Conservation (phyloP, 805 yeast species). For the Lachancea thermotolerans region DNA sequence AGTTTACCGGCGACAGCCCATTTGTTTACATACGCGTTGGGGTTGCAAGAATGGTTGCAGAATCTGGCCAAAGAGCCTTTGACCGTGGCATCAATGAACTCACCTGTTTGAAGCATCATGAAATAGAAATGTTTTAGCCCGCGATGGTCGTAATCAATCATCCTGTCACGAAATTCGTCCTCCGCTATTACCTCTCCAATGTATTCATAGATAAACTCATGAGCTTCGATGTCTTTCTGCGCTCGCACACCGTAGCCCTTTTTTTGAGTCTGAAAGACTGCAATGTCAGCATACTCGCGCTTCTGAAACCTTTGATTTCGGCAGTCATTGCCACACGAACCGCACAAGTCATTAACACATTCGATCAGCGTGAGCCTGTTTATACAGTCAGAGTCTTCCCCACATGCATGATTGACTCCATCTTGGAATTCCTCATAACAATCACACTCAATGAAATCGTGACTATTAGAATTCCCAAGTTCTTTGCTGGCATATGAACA, state of each 20-base stretch:
- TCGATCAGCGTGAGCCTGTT: conserved; percentile 89
- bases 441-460: conserved; percentile 84
- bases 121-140: conserved; percentile 80
- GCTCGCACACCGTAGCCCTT: conserved; percentile 93
- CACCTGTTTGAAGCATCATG: conserved; percentile 91
- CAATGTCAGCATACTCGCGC: conserved; percentile 63
- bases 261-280: conserved; percentile 71
- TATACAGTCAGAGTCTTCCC: conserved; percentile 81
- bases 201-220: conserved; percentile 82
- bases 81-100: conserved; percentile 89
- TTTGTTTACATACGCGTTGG: conserved; percentile 91
- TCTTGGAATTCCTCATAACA: conserved; percentile 50
- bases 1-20: conserved; percentile 92
- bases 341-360: conserved; percentile 64
- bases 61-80: conserved; percentile 87
- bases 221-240: conserved; percentile 45
- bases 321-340: conserved; percentile 69
- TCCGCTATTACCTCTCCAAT: conserved; percentile 92
- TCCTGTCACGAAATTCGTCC: conserved; percentile 61
- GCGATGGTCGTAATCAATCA: conserved; percentile 63
- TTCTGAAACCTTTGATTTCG: conserved; percentile 84
- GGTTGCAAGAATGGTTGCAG: conserved; percentile 91
- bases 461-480: conserved; percentile 63
- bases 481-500: conserved; percentile 57
- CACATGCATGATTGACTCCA: conserved; percentile 63